phyloP scores from a whole-genome alignment of 108 stramenopile genomes.

The Pseudonitzschia pungens region DNA sequence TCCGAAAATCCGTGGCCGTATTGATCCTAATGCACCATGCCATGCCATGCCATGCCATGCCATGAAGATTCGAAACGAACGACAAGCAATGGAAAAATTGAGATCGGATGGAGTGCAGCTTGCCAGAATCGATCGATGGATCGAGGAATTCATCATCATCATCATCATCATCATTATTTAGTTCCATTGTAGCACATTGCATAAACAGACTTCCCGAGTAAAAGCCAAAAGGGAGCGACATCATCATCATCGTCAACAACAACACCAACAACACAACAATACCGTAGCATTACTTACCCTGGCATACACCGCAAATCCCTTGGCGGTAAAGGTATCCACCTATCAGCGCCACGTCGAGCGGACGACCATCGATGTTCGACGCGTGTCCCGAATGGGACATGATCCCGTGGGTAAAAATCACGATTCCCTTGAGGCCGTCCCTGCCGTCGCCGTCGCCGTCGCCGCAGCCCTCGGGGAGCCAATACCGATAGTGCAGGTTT shows the following conservation, averaged over 20 bases:
- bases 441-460: conserved; percentile 26
- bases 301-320: conserved; percentile 31
- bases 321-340: conserved; percentile 13
- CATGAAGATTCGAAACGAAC: not conserved
- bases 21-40: conserved; percentile 21
- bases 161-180: too few relatives aligned
- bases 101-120: not conserved
- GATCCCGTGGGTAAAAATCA: conserved; percentile 51
- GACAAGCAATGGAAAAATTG: too few relatives aligned
- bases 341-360: conserved; percentile 12
- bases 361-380: conserved; percentile 5
- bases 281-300: conserved; percentile 2
- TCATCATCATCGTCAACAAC: too few relatives aligned
- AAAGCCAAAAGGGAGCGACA: too few relatives aligned
- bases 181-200: too few relatives aligned
- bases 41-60: not conserved
- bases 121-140: too few relatives aligned
- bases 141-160: too few relatives aligned
- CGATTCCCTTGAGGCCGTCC: conserved; percentile 32
- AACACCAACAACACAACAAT: not conserved
- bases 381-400: conserved; percentile 23
- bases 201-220: too few relatives aligned
- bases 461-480: conserved; percentile 33
- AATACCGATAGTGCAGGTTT: conserved; percentile 11
- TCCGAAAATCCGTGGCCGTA: conserved; percentile 60